These are phyloP conservation scores for Schizochytrium sp. DNA, from an alignment of 108 stramenopile genomes.

Conservation along the genomic window DNA sequence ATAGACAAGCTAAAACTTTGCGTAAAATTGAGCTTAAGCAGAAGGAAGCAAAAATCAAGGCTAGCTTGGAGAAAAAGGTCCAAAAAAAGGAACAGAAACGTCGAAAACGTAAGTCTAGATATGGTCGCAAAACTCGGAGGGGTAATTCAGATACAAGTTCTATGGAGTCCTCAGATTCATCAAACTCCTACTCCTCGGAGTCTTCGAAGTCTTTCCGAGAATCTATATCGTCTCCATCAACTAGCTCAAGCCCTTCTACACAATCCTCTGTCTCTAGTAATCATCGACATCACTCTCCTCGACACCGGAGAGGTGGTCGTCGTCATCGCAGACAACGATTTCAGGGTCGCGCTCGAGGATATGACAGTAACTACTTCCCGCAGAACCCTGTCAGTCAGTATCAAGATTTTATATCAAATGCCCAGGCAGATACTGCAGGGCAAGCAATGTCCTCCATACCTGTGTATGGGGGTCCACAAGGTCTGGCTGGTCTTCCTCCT, in stretches of 20 bases:
- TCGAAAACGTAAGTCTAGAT: neutral
- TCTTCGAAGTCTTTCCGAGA: neutral
- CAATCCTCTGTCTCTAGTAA: too few species aligned
- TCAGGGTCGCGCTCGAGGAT: neutral
- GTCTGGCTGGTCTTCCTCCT: neutral
- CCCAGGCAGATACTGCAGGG: too few species aligned
- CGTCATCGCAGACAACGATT: neutral
- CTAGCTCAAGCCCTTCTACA: neutral
- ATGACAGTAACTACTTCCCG: neutral
- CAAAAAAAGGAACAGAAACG: neutral
- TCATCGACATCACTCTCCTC: neutral
- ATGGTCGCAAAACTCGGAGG: neutral
- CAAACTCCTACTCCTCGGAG: neutral
- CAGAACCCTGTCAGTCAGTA: too few species aligned
- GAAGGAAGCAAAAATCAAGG: conserved; percentile 25
- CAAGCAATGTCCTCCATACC: too few species aligned
- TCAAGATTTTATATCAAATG: too few species aligned
- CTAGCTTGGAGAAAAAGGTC: neutral
- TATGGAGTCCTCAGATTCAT: too few species aligned
- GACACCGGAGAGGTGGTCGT: neutral
- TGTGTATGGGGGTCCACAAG: too few species aligned
- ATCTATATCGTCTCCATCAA: neutral
- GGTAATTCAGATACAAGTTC: neutral
- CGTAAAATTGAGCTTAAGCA: conserved; percentile 49
- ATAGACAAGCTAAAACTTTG: conserved; percentile 36